Evolutionary conservation across 139 green algal genomes (phyloP).

Genomic region (Chlorella sp.): DNA sequence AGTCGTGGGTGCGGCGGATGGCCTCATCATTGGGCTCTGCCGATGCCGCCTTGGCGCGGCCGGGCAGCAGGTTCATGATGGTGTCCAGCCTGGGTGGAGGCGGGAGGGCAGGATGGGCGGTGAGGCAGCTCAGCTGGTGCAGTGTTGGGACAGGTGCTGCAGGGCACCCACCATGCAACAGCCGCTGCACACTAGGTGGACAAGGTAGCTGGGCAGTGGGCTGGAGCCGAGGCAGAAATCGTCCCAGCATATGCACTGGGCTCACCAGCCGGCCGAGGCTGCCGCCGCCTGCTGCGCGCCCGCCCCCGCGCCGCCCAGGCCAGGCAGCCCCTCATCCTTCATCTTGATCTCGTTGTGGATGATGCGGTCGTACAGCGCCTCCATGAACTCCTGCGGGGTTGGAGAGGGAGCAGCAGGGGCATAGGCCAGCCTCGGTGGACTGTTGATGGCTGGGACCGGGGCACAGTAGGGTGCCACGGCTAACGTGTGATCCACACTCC

Average conservation of each 20-base stretch:
- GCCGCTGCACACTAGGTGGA: no score
- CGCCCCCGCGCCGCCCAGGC: conserved; percentile 1
- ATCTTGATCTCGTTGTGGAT: conserved; percentile 98
- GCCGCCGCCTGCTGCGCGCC: background rate
- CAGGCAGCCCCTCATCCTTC: conserved; percentile 53
- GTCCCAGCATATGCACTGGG: no score
- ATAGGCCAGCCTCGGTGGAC: no score
- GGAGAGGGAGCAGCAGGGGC: no score
- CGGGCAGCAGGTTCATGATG: conserved; percentile 62
- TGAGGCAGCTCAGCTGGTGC: no score
- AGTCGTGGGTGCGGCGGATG: conserved; percentile 69
- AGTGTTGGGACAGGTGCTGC: no score
- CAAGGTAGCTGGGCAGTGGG: no score
- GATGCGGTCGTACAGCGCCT: conserved; percentile 95
- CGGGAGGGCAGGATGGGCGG: no score
- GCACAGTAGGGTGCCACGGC: background rate
- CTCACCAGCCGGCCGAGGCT: conserved; percentile 30
- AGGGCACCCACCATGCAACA: no score
- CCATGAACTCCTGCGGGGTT: conserved; percentile 77
- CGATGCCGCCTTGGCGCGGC: conserved; percentile 46
- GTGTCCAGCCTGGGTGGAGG: conserved; percentile 50
- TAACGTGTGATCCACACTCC: background rate
- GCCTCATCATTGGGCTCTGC: conserved; percentile 80
- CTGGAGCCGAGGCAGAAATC: no score
- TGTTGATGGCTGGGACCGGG: no score